phyloP scores from a whole-genome alignment of 495 filamentous ascomycete species.

The Friedmanniomyces simplex region DNA sequence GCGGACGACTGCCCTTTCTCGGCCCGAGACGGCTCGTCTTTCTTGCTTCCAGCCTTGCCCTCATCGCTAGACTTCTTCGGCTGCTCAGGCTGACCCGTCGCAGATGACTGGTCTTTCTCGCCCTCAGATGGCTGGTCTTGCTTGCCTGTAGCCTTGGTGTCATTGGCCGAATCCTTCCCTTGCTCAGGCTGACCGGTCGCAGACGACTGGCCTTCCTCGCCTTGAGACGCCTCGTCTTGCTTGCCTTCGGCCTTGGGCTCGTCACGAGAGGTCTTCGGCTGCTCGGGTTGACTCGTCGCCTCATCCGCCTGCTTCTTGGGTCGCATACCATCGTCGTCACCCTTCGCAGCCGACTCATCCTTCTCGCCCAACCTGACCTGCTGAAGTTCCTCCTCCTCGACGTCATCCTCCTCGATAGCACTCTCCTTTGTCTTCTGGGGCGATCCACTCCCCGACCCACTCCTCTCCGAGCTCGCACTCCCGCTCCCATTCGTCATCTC shows the following conservation, averaged over 20 bases:
- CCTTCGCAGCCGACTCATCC: not conserved
- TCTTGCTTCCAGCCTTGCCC: not conserved
- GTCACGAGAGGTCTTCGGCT: not conserved
- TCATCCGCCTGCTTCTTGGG: not conserved
- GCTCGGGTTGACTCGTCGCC: not conserved
- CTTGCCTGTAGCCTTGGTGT: not conserved
- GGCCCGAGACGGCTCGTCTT: not conserved
- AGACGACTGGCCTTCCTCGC: no score
- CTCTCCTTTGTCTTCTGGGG: not conserved
- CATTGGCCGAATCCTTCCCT: not conserved
- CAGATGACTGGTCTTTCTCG: not conserved
- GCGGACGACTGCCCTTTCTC: not conserved
- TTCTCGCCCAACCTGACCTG: not conserved
- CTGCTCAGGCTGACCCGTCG: not conserved
- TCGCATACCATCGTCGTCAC: not conserved
- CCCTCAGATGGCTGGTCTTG: not conserved
- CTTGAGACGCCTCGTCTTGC: no score
- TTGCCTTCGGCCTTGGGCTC: no score
- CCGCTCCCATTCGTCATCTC: slow-evolving; percentile 4
- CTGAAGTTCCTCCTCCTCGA: not conserved
- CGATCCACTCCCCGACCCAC: not conserved
- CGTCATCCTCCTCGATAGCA: slow-evolving; percentile 4
- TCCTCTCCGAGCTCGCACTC: not conserved
- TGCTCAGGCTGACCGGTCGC: not conserved
- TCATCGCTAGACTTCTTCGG: not conserved